Conservation (phyloP, 2,329 filamentous ascomycete genomes). For the Penicillium sp. region DNA sequence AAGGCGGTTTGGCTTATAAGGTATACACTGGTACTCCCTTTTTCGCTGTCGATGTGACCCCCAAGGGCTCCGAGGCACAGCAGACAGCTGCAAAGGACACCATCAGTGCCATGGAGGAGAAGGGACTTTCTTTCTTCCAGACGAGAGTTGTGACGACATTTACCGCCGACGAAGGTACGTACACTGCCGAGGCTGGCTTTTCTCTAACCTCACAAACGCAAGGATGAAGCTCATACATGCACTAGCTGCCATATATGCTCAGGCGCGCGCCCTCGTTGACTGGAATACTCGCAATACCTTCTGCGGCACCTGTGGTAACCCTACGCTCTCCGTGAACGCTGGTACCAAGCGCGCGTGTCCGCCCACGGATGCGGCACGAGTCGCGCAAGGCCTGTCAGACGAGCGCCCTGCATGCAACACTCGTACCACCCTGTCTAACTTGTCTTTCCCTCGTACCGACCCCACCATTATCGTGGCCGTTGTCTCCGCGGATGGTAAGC, state of each 20-base stretch:
- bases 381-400: slow-evolving; percentile 28
- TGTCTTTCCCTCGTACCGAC: slow-evolving; percentile 88
- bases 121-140: slow-evolving; percentile 63
- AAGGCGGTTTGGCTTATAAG: slow-evolving; percentile 46
- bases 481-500: slow-evolving; percentile 72
- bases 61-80: slow-evolving; percentile 61
- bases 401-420: slow-evolving; percentile 71
- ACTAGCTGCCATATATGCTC: slow-evolving; percentile 81
- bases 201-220: not conserved
- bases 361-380: slow-evolving; percentile 41
- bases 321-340: slow-evolving; percentile 59
- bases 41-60: slow-evolving; percentile 87
- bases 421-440: slow-evolving; percentile 80
- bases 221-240: not conserved
- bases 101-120: slow-evolving; percentile 57
- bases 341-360: slow-evolving; percentile 47
- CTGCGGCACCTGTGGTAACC: slow-evolving; percentile 83
- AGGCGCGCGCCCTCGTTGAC: slow-evolving; percentile 82
- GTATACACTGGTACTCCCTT: slow-evolving; percentile 75
- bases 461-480: slow-evolving; percentile 95
- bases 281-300: slow-evolving; percentile 94
- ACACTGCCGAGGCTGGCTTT: not conserved
- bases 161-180: slow-evolving; percentile 59
- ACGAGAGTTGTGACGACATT: slow-evolving; percentile 64
- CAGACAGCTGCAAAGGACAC: slow-evolving; percentile 56